A percentile compares a stretch with the other conserved stretches of the same genome.
phyloP scores from a whole-genome alignment of 495 filamentous ascomycete genomes.

The Daldinia bambusicola region DNA sequence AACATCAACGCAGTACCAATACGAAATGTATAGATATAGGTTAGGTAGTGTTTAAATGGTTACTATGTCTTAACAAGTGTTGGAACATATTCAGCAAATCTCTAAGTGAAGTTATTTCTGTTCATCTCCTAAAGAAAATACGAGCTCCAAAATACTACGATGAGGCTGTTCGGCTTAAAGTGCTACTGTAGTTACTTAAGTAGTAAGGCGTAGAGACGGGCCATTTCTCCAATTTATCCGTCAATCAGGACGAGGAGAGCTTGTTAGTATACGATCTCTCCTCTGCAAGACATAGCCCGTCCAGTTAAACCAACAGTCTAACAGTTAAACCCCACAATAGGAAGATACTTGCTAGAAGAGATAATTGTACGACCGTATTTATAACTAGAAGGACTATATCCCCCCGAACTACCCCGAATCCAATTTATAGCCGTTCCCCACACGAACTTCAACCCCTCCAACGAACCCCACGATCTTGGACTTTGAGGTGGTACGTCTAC shows the following conservation, averaged over 20 bases:
- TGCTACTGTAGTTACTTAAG: neutral
- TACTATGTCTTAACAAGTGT: neutral
- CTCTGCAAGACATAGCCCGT: conserved; percentile 3
- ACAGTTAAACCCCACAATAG: neutral
- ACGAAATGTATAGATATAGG: no score
- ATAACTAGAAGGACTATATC: neutral
- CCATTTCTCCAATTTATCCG: conserved; percentile 38
- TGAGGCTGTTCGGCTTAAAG: conserved; percentile 8
- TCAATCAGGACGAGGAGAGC: conserved; percentile 31
- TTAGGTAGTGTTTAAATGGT: no score
- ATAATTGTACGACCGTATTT: conserved; percentile 17
- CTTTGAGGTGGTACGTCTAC: conserved; percentile 9
- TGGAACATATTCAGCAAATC: no score
- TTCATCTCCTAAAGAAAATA: no score
- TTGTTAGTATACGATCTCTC: conserved; percentile 8
- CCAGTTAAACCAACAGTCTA: conserved; percentile 12
- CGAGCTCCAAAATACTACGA: neutral
- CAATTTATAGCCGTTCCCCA: conserved; percentile 28
- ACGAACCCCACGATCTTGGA: conserved; percentile 43
- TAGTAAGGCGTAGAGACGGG: conserved; percentile 17
- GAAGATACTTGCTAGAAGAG: neutral
- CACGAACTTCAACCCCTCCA: conserved; percentile 32
- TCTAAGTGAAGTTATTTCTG: no score
- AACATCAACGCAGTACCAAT: no score
- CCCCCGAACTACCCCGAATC: conserved; percentile 33